phyloP scores from a whole-genome alignment of 1,139 yeast genomes.

The Geotrichum candidum region DNA sequence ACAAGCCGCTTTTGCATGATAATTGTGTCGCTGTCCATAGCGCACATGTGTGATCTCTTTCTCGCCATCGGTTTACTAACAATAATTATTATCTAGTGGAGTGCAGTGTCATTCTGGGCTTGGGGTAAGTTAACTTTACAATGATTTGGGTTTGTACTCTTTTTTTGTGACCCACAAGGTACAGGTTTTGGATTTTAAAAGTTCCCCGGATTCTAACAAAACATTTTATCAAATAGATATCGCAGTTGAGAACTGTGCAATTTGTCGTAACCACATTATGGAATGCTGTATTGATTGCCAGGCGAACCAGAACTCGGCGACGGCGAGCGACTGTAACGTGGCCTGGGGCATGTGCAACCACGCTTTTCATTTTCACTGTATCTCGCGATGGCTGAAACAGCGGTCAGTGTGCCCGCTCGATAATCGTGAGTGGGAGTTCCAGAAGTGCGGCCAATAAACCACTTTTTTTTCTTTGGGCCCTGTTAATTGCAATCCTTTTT shows the following conservation, averaged over 20 bases:
- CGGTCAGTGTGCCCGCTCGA: constrained; percentile 97
- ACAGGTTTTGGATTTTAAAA: constrained; percentile 30
- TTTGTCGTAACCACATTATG: constrained; percentile 97
- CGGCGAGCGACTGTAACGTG: constrained; percentile 82
- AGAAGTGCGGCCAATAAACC: constrained; percentile 59
- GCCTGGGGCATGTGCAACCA: constrained; percentile 98
- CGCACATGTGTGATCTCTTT: neutral
- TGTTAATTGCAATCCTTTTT: neutral
- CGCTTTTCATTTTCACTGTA: constrained; percentile 93
- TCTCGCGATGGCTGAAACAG: constrained; percentile 92
- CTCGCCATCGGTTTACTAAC: neutral
- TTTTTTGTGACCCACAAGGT: neutral
- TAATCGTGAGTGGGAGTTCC: constrained; percentile 77
- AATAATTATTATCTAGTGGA: constrained; percentile 54
- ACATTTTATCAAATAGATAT: constrained; percentile 42
- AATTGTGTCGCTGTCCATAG: neutral
- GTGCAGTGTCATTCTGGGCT: constrained; percentile 99
- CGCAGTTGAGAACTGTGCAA: constrained; percentile 94
- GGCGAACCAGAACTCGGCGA: constrained; percentile 60
- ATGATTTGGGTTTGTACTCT: neutral
- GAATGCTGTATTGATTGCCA: constrained; percentile 98
- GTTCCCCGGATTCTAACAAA: constrained; percentile 12
- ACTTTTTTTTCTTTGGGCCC: neutral
- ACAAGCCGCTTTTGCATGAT: neutral
- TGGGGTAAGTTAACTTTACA: constrained; percentile 59